Evolutionary conservation across 345 rosid genomes (phyloP).

Genomic region (Rhodamnia argentea): DNA sequence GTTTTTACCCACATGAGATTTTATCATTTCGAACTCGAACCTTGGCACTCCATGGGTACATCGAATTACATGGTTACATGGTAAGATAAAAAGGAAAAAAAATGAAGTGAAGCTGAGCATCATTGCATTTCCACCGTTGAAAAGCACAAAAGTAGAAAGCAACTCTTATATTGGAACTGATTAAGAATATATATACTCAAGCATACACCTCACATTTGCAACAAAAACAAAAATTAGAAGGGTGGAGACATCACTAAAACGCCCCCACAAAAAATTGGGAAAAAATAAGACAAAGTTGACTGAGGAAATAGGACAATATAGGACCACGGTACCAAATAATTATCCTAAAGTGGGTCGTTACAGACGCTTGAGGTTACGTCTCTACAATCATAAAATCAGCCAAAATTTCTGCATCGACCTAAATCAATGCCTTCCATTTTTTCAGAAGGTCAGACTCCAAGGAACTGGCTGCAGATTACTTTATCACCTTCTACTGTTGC

Average conservation of each 20-base stretch:
- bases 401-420: neutral
- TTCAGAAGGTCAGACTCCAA: neutral
- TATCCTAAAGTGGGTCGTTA: neutral
- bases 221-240: neutral
- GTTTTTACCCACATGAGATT: neutral
- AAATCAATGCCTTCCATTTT: neutral
- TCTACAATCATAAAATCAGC: neutral
- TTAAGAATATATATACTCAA: neutral
- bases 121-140: neutral
- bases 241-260: neutral
- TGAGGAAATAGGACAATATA: neutral
- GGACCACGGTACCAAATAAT: neutral
- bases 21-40: neutral
- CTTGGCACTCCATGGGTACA: neutral
- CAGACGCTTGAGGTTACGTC: neutral
- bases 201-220: neutral
- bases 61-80: neutral
- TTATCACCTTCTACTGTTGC: slow-evolving; percentile 25
- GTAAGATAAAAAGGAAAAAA: neutral
- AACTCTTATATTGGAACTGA: neutral
- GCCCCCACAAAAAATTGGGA: neutral
- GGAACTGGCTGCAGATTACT: neutral
- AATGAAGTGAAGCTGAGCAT: neutral
- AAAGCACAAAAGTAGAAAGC: neutral
- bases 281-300: neutral